These are phyloP conservation scores for Geotrichum klebahnii DNA, from an alignment of 1,139 yeast genomes.

Conservation along the genomic window DNA sequence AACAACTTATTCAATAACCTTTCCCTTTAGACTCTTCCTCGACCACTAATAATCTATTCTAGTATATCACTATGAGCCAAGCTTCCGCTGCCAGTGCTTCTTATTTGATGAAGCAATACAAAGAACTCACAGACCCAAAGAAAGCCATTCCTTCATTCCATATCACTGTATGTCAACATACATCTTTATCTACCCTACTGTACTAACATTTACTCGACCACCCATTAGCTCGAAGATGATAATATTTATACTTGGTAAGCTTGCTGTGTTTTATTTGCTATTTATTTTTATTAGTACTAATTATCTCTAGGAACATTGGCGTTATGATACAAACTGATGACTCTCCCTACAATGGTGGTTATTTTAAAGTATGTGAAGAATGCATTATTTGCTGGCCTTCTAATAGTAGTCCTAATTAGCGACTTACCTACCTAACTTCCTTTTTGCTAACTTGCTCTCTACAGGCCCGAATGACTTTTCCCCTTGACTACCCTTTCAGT, in stretches of 20 bases:
- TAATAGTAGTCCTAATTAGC: too few species aligned
- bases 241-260: slow-evolving; percentile 71
- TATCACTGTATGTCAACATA: slow-evolving; percentile 46
- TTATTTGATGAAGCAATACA: slow-evolving; percentile 85
- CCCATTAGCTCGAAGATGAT: slow-evolving; percentile 52
- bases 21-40: not conserved
- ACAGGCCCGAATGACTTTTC: slow-evolving; percentile 84
- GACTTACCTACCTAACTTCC: not conserved
- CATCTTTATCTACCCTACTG: not conserved
- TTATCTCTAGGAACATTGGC: slow-evolving; percentile 62
- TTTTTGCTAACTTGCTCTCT: not conserved
- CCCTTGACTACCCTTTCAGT: slow-evolving; percentile 81
- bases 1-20: too few species aligned
- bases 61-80: slow-evolving; percentile 9
- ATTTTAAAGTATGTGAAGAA: slow-evolving; percentile 58
- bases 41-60: not conserved
- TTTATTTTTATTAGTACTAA: not conserved
- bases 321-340: slow-evolving; percentile 88
- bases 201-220: not conserved
- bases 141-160: slow-evolving; percentile 89
- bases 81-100: slow-evolving; percentile 47
- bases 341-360: slow-evolving; percentile 93
- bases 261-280: not conserved
- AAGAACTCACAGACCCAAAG: slow-evolving; percentile 89
- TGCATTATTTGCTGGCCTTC: not conserved